Evolutionary conservation across 179 eudicot genomes (phyloP), one percentile per base, ranked within the genome.

Genomic region (Nepenthes alata): DNA sequence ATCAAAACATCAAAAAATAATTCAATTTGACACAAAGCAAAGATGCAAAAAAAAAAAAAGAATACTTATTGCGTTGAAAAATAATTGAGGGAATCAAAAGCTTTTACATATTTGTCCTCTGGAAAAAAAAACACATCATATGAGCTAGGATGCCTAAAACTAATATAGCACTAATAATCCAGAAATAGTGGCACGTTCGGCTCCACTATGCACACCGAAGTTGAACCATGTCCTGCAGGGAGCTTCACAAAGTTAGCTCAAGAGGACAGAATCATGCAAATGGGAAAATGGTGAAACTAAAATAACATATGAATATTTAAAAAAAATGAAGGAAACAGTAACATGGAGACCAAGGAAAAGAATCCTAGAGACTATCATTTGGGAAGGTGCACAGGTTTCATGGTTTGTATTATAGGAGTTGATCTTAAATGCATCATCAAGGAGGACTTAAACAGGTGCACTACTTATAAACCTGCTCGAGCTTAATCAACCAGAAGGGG

Each of bases 191-290:
- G 77, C 74, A 75, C 67, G 47, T 53, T 75, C 73, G 66, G 77
- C 78, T 77, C 82, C 80, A 74, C 72, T 73, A 74, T 68, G 76
- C 65, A 70, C 76, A 76, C 57, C 63, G 68, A 63, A 77, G 77
- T 68, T 64, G 70, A 74, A 74, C 69, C 77, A 70, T 59, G 51
- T 67, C 81, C 85, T 81, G 86, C 93, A 79, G 75, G 77, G 66
- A 72, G 66, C 75, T 74, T 74, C 67, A 74, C 58, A 64, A 68
- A 67, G 64, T 78, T 74, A 72, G 61, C 54, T 57, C 48, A 47
- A 63, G 50, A 61, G 66, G 63, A 64, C 55, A 51, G 47, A 54
- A 70, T 65, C 60, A 58, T 50, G 57, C 64, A 62, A 63, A 57
- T 48, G 65, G 11, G 10, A 49, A 61, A 11, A 7, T 13, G 53